Base-by-base conservation (phyloP, 768 basidiomycete genomes). In the Nidularia sp. region DNA sequence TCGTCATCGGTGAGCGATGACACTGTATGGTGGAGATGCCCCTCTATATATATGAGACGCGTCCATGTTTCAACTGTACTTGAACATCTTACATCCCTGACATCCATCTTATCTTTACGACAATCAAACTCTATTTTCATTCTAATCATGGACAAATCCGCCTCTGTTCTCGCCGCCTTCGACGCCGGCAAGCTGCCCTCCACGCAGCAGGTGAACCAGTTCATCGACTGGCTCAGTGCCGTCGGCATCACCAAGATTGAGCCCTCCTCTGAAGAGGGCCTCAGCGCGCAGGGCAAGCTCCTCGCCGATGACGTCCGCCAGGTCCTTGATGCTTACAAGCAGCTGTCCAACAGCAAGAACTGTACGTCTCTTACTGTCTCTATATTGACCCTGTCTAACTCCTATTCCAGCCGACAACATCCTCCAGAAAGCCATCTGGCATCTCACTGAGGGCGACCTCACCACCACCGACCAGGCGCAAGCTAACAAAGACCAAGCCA, bases 121-220 rank as follows among this genome's bases (percentile, higher is more conserved):
- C 47, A 29, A 31, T 48, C 13, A 4, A 48, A 31, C 47, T 13
- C 13, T 10, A 34, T 12, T 44, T 39, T 22, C 49, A n/a, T 7
- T 29, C 25, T 29, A 29, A 63, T 52, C 51, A 88, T 88, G 86
- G 84, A 90, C 52, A 81, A 79, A 69, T 54, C 77, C 46, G 72
- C 84, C 13, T 82, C 83, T 35, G 59, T 88, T 25, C 62, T 85
- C 52, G 88, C 84, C 45, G 88, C 88, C 6, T 66, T 89, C 58
- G 77, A 82, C 55, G 85, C 86, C 13, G 85, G 85, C 18, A 90
- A 90, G 61, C 69, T 88, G 3, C 88, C 88, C 13, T 74, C 74
- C 1, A 83, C 86, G 8, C 64, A 76, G 31, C 88, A 90, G 60
- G 57, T 80, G 36, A 73, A 74, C 54, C 60, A 61, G 0, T 73